These are phyloP conservation scores for Salix arbutifolia DNA, from an alignment of 345 rosid genomes.

Conservation along the genomic window DNA sequence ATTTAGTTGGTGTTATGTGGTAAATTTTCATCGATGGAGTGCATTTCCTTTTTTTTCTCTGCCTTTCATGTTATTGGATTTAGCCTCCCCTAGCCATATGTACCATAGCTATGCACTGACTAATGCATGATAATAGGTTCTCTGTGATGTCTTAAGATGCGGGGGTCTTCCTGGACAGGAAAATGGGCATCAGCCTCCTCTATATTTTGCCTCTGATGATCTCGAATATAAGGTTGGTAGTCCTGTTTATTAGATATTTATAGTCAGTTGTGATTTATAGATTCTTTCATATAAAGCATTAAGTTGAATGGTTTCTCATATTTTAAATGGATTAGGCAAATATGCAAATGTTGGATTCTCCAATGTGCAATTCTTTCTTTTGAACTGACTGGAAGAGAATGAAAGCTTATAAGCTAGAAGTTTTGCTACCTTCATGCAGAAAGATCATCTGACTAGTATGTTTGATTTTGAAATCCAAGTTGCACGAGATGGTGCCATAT, in stretches of 20 bases:
- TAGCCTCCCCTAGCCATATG: neutral
- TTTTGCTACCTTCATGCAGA: neutral
- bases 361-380: neutral
- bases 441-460: neutral
- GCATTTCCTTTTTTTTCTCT: neutral
- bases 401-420: neutral
- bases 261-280: neutral
- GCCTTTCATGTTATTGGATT: neutral
- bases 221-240: constrained; percentile 46
- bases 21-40: neutral
- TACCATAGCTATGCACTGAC: constrained; percentile 5
- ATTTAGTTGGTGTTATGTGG: neutral
- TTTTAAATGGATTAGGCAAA: neutral
- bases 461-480: neutral
- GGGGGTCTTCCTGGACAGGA: constrained; percentile 37
- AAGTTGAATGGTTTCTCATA: neutral
- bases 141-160: constrained; percentile 43
- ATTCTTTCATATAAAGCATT: neutral
- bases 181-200: constrained; percentile 32
- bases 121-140: constrained; percentile 27
- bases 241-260: neutral
- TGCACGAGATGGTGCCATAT: neutral
- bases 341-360: neutral
- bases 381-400: neutral
- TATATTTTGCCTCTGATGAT: constrained; percentile 51